Evolutionary conservation across 768 basidiomycete genomes (phyloP).

Genomic region (Mycena haematopus): DNA sequence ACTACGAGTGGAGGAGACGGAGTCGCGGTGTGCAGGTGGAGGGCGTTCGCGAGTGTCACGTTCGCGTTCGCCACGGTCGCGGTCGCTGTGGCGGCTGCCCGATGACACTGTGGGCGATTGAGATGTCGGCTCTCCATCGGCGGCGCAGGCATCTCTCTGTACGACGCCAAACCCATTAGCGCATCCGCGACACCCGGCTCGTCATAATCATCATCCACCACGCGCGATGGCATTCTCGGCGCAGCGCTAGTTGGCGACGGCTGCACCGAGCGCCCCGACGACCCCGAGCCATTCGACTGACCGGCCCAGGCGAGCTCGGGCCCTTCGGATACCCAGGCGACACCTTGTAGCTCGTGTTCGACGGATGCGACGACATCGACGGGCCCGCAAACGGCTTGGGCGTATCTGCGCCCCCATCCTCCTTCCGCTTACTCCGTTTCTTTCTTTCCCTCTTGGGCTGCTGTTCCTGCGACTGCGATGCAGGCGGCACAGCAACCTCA

Average conservation of each 20-base stretch:
- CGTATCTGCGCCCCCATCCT: conserved; percentile 54
- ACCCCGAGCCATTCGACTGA: conserved; percentile 72
- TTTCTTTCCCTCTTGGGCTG: conserved; percentile 65
- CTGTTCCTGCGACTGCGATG: conserved; percentile 33
- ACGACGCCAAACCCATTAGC: conserved; percentile 71
- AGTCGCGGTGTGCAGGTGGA: conserved; percentile 64
- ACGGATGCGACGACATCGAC: conserved; percentile 32
- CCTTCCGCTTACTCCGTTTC: conserved; percentile 49
- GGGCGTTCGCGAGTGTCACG: conserved; percentile 49
- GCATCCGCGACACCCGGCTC: conserved; percentile 86
- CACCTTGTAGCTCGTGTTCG: conserved; percentile 36
- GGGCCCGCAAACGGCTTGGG: conserved; percentile 47
- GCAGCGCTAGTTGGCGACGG: conserved; percentile 73
- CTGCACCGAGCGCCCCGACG: conserved; percentile 67
- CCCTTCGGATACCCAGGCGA: conserved; percentile 46
- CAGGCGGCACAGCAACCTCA: conserved; percentile 44
- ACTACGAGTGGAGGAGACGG: conserved; percentile 69
- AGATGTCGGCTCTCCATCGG: conserved; percentile 40
- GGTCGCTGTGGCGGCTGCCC: conserved; percentile 58
- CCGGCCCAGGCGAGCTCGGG: conserved; percentile 62
- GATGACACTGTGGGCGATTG: conserved; percentile 67
- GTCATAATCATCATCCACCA: conserved; percentile 93
- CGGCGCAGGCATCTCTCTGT: conserved; percentile 40
- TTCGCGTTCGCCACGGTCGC: conserved; percentile 41
- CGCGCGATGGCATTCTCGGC: conserved; percentile 65